Conservation (phyloP, 106 monocot species). For the Acorus gramineus region DNA sequence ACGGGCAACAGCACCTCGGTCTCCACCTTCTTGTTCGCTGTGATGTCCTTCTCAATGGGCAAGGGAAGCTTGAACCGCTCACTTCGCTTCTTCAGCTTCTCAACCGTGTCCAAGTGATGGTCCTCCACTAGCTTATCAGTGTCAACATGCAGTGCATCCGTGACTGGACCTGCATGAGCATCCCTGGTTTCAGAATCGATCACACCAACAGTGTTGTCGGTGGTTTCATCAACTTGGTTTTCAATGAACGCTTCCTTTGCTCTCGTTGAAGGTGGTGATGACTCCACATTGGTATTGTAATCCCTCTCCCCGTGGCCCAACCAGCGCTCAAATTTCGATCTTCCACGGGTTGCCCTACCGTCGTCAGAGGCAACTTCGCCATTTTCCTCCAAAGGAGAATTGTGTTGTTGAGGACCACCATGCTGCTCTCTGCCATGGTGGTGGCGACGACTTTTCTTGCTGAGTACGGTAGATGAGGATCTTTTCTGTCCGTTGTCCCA, state of each 20-base stretch:
- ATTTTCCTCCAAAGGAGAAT: constrained; percentile 14
- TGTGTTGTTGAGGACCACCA: constrained; percentile 7
- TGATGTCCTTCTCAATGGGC: constrained; percentile 68
- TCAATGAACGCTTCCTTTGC: constrained; percentile 5
- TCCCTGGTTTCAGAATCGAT: constrained; percentile 20
- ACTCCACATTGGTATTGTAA: constrained; percentile 6
- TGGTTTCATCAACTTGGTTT: too few species aligned
- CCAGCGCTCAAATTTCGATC: constrained; percentile 94
- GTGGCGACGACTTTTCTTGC: constrained; percentile 2
- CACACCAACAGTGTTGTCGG: constrained; percentile 11
- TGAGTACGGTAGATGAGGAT: not conserved
- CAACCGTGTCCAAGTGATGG: constrained; percentile 74
- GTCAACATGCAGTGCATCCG: not conserved
- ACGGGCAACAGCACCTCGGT: constrained; percentile 15
- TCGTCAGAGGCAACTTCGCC: constrained; percentile 47
- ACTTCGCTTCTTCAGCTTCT: constrained; percentile 77
- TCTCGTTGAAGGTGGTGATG: constrained; percentile 14
- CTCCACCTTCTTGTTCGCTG: constrained; percentile 35
- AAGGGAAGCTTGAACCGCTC: constrained; percentile 89
- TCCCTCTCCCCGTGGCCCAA: constrained; percentile 84
- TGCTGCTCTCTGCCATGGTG: constrained; percentile 4
- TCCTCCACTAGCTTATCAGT: constrained; percentile 33
- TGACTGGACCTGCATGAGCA: constrained; percentile 21
- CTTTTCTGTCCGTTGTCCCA: too few species aligned
- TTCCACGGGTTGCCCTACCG: constrained; percentile 31